A percentile compares a stretch with the other conserved stretches of the same genome.
phyloP scores from a whole-genome alignment of 78 protist genomes.

The Dictyostelium firmibasis region DNA sequence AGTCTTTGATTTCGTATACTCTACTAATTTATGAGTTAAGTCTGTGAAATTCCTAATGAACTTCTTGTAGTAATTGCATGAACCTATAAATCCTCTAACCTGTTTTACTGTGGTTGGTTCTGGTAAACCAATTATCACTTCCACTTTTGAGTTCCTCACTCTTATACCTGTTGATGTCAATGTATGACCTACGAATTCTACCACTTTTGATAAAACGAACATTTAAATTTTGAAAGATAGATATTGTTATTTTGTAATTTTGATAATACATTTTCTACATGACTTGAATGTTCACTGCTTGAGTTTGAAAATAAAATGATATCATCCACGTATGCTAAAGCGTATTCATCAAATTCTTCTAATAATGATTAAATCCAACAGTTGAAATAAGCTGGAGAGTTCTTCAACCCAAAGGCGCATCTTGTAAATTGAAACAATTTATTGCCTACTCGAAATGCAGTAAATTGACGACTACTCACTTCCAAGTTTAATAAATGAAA shows the following conservation, averaged over 20 bases:
- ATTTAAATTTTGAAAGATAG: neutral
- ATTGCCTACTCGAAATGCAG: neutral
- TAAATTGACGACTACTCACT: neutral
- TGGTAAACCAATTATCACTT: neutral
- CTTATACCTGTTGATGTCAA: neutral
- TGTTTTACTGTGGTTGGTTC: neutral
- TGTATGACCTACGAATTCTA: neutral
- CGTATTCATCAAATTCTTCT: neutral
- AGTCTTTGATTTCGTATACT: neutral
- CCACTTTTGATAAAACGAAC: neutral
- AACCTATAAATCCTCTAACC: neutral
- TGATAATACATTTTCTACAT: neutral
- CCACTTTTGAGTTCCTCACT: neutral
- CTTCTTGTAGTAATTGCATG: neutral
- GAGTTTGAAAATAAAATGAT: neutral
- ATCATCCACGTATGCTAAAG: neutral
- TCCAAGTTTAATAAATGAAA: neutral
- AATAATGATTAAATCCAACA: neutral
- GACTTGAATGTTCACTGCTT: neutral
- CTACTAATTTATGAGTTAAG: neutral
- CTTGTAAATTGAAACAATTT: neutral
- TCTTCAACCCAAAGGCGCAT: neutral
- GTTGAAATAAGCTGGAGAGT: conserved; percentile 1
- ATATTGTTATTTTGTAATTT: neutral
- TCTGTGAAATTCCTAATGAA: neutral